Evolutionary conservation across 2,329 filamentous ascomycete species (phyloP), one percentile per base, ranked within the genome.

Genomic region (Cytospora piceae): DNA sequence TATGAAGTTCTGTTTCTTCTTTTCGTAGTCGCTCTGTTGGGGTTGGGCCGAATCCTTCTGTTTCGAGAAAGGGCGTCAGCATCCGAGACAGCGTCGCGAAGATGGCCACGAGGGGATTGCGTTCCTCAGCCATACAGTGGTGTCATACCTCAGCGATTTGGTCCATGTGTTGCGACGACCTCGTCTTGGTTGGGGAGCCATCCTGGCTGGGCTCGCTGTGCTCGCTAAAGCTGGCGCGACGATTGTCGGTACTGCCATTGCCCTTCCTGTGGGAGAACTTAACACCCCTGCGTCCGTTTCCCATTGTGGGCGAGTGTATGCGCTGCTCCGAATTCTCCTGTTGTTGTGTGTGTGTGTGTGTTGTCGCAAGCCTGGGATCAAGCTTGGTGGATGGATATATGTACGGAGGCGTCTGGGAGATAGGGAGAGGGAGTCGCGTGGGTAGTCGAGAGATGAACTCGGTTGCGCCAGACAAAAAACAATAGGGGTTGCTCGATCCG

Each of bases 1-100:
- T 74, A 97, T 91, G 82, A 99, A 98, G 77, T 95, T 97, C 78
- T 93, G 90, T 82, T 96, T 97, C 81, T 99, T 99, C 87, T 98
- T 98, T 76, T 98, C 93, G 77, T 96, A 97, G 69, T 97, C 95
- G 73, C 78, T 77, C 61, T 76, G 76, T 67, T 79, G 76, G 68
- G 81, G 77, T 55, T 80, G 77, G 65, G 76, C 72, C 42, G 77
- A 73, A 14, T 77, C 74, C 71, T 82, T 83, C 81, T 85, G 64
- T 27, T 4, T 52, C 5, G 34, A 4, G 31, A n/a, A 27, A 37
- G 31, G 27, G 57, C 8, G 71, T 74, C 60, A 75, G 70, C 67
- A 29, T 14, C 20, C 51, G 42, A n/a, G 11, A 39, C n/a, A 6
- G 31, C 34, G 54, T 49, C n/a, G n/a, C n/a, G 46, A 24, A 34